These are phyloP conservation scores for Kewa caespitosa DNA, from an alignment of 179 eudicot species.

Conservation along the genomic window DNA sequence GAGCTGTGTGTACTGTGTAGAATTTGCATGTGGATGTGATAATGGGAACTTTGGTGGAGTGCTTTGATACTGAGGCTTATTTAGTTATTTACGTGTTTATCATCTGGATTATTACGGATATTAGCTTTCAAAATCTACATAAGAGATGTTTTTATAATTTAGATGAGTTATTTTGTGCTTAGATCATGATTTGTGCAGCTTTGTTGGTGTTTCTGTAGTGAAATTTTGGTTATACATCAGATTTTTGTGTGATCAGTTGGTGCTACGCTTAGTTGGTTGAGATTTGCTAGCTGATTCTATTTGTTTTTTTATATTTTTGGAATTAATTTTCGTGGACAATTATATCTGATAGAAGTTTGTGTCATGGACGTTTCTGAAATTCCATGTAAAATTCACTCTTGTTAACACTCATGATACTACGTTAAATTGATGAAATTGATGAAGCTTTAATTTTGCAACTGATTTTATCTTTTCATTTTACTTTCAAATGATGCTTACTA, in stretches of 20 bases:
- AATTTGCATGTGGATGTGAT: not conserved
- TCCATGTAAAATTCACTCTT: not conserved
- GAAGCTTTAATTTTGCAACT: not conserved
- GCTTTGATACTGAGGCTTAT: not conserved
- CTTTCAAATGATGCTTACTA: slow-evolving; percentile 4
- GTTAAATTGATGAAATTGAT: not conserved
- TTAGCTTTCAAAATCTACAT: not conserved
- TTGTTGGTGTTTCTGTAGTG: not conserved
- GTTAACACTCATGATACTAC: not conserved
- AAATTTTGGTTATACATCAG: not conserved
- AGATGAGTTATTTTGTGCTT: not conserved
- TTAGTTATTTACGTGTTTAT: too few species aligned
- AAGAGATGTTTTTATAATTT: not conserved
- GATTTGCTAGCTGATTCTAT: too few species aligned
- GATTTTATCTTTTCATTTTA: not conserved
- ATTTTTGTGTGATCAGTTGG: not conserved
- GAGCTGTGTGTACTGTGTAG: not conserved
- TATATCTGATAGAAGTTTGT: not conserved
- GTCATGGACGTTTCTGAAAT: not conserved
- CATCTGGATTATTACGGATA: too few species aligned
- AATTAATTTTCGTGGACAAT: too few species aligned
- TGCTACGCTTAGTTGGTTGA: not conserved
- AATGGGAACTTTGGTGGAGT: not conserved
- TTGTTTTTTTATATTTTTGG: not conserved
- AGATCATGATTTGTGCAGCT: not conserved